phyloP scores from a whole-genome alignment of 2,329 filamentous ascomycete genomes.

The Penicillium sp. region DNA sequence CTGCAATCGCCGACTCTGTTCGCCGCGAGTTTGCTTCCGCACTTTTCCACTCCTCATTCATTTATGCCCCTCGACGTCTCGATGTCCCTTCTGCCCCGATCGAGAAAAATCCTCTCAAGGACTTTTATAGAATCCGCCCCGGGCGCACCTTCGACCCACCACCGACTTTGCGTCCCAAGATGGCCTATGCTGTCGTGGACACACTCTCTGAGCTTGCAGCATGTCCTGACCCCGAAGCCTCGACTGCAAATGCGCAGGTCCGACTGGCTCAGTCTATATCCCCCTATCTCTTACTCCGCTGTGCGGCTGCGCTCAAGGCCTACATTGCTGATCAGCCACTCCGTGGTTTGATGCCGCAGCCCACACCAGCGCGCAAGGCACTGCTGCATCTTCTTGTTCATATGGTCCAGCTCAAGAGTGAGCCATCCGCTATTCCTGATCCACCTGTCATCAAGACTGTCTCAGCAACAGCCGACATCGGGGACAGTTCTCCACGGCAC shows the following conservation, averaged over 20 bases:
- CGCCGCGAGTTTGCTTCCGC: conserved; percentile 69
- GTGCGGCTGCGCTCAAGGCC: conserved; percentile 73
- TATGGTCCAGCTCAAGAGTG: conserved; percentile 65
- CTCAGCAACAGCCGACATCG: conserved; percentile 33
- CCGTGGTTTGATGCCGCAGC: conserved; percentile 83
- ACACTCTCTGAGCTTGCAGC: conserved; percentile 71
- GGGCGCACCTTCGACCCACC: conserved; percentile 69
- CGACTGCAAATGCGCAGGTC: conserved; percentile 43
- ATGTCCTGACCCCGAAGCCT: conserved; percentile 44
- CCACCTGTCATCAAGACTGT: conserved; percentile 23
- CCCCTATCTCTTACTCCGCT: conserved; percentile 77
- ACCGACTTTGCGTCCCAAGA: conserved; percentile 63
- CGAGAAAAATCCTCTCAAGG: conserved; percentile 54
- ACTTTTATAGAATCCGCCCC: conserved; percentile 62
- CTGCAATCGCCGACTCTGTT: conserved; percentile 62
- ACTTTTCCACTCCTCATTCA: conserved; percentile 77
- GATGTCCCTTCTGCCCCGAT: conserved; percentile 52
- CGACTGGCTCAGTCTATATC: conserved; percentile 72
- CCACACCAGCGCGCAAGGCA: conserved; percentile 74
- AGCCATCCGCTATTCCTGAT: conserved; percentile 65
- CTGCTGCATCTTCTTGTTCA: conserved; percentile 67
- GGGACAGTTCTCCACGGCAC: conserved; percentile 49
- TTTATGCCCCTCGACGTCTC: conserved; percentile 66
- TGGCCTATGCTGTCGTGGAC: conserved; percentile 77
- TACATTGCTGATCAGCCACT: conserved; percentile 92